Evolutionary conservation across 2,329 filamentous ascomycete species (phyloP).

Genomic region (Clarireedia sp.): DNA sequence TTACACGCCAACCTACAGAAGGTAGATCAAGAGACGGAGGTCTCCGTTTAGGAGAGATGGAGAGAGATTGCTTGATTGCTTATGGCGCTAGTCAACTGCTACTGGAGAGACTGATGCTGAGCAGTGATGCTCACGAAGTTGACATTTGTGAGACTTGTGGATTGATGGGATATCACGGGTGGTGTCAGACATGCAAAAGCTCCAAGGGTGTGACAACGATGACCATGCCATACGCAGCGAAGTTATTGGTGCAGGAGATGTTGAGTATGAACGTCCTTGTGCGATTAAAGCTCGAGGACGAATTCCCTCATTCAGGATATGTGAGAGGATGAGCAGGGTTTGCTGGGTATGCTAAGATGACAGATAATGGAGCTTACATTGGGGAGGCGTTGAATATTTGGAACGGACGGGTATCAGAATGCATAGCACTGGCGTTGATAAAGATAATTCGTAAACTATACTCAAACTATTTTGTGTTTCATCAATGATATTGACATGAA

Average conservation of each 20-base stretch:
- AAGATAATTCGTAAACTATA: no score
- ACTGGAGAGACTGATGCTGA: slow-evolving; percentile 89
- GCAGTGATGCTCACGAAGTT: slow-evolving; percentile 80
- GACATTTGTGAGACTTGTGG: slow-evolving; percentile 93
- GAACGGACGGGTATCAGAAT: no score
- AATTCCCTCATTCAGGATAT: slow-evolving; percentile 56
- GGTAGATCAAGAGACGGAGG: slow-evolving; percentile 89
- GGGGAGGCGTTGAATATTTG: neutral
- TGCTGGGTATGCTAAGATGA: neutral
- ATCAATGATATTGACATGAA: no score
- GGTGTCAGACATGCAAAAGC: slow-evolving; percentile 87
- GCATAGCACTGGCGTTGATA: no score
- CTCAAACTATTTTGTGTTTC: no score
- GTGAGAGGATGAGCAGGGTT: neutral
- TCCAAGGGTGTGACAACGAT: slow-evolving; percentile 81
- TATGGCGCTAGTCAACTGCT: slow-evolving; percentile 92
- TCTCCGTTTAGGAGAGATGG: slow-evolving; percentile 93
- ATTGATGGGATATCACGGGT: slow-evolving; percentile 90
- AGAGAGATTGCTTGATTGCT: slow-evolving; percentile 94
- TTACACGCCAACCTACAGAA: slow-evolving; percentile 93
- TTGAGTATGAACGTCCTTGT: slow-evolving; percentile 99
- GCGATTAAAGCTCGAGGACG: slow-evolving; percentile 80
- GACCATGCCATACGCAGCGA: slow-evolving; percentile 96
- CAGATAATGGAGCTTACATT: neutral
- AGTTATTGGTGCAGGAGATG: slow-evolving; percentile 90